phyloP scores from a whole-genome alignment of 2,329 filamentous ascomycete species.

The Ophiostoma sp. region DNA sequence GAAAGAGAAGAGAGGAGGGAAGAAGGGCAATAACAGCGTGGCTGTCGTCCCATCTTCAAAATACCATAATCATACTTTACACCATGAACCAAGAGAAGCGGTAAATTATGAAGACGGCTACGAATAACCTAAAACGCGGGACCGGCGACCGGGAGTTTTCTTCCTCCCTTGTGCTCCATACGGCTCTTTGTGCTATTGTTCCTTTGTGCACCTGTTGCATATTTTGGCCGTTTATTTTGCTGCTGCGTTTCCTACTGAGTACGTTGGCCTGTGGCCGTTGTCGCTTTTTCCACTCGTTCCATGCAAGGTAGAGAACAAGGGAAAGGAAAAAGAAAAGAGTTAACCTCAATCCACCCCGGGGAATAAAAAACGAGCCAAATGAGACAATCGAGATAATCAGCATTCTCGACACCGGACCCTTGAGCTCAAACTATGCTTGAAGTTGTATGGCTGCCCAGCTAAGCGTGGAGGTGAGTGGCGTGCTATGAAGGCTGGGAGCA shows the following conservation, averaged over 20 bases:
- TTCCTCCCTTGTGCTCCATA: too few species aligned
- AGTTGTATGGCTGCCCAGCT: too few species aligned
- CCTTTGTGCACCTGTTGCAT: not conserved
- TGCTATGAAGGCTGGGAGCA: not conserved
- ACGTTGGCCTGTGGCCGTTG: not conserved
- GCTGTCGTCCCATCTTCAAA: not conserved
- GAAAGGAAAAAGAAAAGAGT: not conserved
- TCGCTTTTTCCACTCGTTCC: not conserved
- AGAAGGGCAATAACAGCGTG: too few species aligned
- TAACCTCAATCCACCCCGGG: not conserved
- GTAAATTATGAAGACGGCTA: not conserved
- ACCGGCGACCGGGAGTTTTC: too few species aligned
- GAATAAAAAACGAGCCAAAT: not conserved
- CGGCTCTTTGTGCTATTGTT: not conserved
- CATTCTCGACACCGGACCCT: too few species aligned
- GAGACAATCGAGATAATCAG: not conserved
- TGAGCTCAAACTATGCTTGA: too few species aligned
- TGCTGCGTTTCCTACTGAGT: too few species aligned
- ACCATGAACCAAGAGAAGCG: not conserved
- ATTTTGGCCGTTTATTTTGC: not conserved
- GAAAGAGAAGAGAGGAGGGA: not conserved
- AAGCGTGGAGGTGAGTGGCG: not conserved
- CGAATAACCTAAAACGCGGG: not conserved
- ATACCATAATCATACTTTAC: not conserved
- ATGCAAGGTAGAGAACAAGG: not conserved